A percentile compares a stretch with the other conserved stretches of the same genome.
These are phyloP conservation scores for Ustilago loliicola DNA, from an alignment of 1,284 basidiomycete genomes.

Conservation along the genomic window DNA sequence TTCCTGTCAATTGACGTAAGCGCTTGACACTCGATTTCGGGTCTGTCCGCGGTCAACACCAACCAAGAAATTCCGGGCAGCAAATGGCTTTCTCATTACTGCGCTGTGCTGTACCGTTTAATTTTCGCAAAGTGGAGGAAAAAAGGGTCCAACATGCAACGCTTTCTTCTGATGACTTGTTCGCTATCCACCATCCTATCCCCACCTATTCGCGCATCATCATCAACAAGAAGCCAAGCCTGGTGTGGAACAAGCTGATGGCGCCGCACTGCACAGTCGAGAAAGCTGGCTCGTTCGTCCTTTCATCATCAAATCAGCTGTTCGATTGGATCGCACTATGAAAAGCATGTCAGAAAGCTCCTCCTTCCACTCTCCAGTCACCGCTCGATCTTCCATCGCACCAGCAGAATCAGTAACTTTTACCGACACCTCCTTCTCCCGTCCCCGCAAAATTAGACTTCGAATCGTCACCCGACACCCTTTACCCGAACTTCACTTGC, in stretches of 20 bases:
- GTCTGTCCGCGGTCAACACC: slow-evolving; percentile 5
- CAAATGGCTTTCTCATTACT: neutral
- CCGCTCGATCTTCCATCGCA: slow-evolving; percentile 25
- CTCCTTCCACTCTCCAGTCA: slow-evolving; percentile 28
- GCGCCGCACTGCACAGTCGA: neutral
- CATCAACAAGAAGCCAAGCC: too few species aligned
- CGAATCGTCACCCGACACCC: slow-evolving; percentile 35
- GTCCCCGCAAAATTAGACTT: slow-evolving; percentile 25
- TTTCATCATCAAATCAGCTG: neutral
- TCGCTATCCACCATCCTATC: too few species aligned
- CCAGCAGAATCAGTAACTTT: slow-evolving; percentile 22
- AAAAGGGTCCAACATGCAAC: too few species aligned
- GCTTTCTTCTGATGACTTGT: too few species aligned
- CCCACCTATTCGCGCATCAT: too few species aligned
- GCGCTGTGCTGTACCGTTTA: neutral
- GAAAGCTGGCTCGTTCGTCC: too few species aligned
- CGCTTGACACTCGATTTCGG: neutral
- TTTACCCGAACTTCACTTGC: slow-evolving; percentile 44
- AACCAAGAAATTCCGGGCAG: too few species aligned
- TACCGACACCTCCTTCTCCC: neutral
- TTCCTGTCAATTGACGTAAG: slow-evolving; percentile 8
- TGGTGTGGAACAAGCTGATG: too few species aligned
- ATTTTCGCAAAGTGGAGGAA: neutral
- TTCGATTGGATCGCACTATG: too few species aligned
- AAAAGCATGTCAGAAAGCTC: slow-evolving; percentile 28